Percentiles rank a stretch among this genome's conserved stretches.
Conservation (phyloP, 148 eudicot genomes). For the Rheum nobile region DNA sequence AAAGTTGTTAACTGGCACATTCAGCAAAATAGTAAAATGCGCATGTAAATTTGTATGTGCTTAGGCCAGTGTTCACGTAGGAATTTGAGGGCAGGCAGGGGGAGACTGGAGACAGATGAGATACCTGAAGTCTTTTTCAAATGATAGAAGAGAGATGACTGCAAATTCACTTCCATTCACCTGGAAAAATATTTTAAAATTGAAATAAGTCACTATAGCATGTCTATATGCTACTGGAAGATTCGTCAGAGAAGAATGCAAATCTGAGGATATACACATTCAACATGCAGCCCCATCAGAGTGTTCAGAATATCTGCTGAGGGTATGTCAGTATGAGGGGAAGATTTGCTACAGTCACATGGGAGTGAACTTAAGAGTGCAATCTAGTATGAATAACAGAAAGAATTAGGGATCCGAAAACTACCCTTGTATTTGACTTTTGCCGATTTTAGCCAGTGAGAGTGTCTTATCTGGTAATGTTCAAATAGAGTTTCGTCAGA, state of each 20-base stretch:
- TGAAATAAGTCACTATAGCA: not conserved
- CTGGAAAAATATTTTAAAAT: slow-evolving; percentile 22
- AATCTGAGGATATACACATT: not conserved
- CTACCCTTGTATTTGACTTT: not conserved
- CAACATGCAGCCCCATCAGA: not conserved
- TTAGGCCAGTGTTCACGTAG: not conserved
- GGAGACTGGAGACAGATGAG: slow-evolving; percentile 15
- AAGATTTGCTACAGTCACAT: not conserved
- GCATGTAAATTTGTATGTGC: not conserved
- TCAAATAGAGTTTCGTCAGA: no score
- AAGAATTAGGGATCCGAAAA: not conserved
- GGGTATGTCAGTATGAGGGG: not conserved
- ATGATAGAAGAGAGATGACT: slow-evolving; percentile 61
- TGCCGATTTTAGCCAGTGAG: not conserved
- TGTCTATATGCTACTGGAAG: not conserved
- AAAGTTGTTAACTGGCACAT: not conserved
- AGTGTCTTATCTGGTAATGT: not conserved
- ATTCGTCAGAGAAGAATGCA: not conserved
- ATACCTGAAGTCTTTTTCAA: slow-evolving; percentile 79
- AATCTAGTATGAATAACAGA: not conserved
- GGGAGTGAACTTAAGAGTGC: not conserved
- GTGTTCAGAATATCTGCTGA: not conserved
- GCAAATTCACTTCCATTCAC: slow-evolving; percentile 86
- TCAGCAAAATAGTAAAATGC: not conserved
- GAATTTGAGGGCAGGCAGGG: not conserved